Evolutionary conservation across 2,329 filamentous ascomycete species (phyloP).

Genomic region (Paecilomyces sp.): DNA sequence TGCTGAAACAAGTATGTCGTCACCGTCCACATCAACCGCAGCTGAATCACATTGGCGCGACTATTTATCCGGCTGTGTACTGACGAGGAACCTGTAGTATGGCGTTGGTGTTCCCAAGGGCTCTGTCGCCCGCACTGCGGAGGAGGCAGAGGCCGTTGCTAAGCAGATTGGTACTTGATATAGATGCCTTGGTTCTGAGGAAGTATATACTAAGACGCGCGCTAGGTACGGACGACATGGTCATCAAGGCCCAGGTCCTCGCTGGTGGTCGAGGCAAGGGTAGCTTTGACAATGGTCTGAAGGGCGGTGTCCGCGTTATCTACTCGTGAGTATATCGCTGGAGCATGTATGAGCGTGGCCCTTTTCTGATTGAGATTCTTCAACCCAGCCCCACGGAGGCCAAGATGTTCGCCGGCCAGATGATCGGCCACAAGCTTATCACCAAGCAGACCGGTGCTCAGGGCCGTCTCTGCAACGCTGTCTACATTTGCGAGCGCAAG

Average conservation of each 20-base stretch:
- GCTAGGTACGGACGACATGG: conserved; percentile 78
- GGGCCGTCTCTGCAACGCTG: conserved; percentile 90
- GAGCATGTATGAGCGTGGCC: not conserved
- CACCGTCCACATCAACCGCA: not conserved
- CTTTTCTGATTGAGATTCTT: not conserved
- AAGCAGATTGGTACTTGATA: conserved; percentile 68
- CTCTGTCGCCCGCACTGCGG: conserved; percentile 70
- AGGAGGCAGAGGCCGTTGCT: conserved; percentile 86
- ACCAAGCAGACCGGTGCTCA: conserved; percentile 97
- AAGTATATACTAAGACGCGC: conserved; percentile 4
- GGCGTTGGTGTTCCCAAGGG: conserved; percentile 90
- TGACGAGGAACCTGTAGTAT: conserved; percentile 54
- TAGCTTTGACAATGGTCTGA: conserved; percentile 94
- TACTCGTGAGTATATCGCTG: conserved; percentile 61
- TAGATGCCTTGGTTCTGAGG: not conserved
- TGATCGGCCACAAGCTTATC: conserved; percentile 99
- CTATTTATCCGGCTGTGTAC: not conserved
- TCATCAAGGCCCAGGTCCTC: conserved; percentile 99
- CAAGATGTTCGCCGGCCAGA: conserved; percentile 96
- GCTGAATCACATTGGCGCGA: not conserved
- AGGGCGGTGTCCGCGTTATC: conserved; percentile 96
- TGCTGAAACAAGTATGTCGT: conserved; percentile 61
- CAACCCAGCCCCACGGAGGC: conserved; percentile 66
- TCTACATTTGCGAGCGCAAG: conserved; percentile 99
- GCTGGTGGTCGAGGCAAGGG: conserved; percentile 97